A percentile compares a stretch with the other conserved stretches of the same genome.
phyloP scores from a whole-genome alignment of 1,139 yeast species.

The Arxiozyma slooffiae region DNA sequence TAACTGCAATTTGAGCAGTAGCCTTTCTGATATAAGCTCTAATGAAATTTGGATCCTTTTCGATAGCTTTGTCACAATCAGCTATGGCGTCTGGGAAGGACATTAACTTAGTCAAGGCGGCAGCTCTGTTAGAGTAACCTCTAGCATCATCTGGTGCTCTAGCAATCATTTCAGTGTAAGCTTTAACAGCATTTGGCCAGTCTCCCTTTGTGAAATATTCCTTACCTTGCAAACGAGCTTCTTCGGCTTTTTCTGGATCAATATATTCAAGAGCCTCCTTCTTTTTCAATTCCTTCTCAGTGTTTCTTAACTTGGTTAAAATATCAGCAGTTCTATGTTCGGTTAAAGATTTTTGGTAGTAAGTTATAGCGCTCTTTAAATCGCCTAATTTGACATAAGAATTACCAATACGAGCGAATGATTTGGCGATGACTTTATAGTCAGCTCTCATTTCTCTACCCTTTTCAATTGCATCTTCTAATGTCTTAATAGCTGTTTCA shows the following conservation, averaged over 20 bases:
- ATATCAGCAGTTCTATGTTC: conserved; percentile 97
- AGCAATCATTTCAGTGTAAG: conserved; percentile 90
- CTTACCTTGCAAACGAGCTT: conserved; percentile 88
- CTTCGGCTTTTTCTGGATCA: conserved; percentile 89
- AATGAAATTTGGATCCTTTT: conserved; percentile 75
- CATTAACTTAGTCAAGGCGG: conserved; percentile 86
- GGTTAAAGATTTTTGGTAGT: conserved; percentile 82
- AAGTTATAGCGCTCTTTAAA: conserved; percentile 61
- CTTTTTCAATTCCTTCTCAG: conserved; percentile 77
- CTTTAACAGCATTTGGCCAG: conserved; percentile 94
- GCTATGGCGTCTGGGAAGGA: conserved; percentile 94
- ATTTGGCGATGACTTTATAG: conserved; percentile 83
- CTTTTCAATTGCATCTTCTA: conserved; percentile 73
- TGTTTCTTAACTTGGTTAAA: conserved; percentile 71
- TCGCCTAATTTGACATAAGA: conserved; percentile 69
- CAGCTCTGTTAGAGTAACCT: conserved; percentile 97
- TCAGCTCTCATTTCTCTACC: conserved; percentile 89
- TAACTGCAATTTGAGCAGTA: conserved; percentile 83
- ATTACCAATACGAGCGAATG: conserved; percentile 86
- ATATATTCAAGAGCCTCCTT: conserved; percentile 70
- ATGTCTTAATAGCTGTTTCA: conserved; percentile 72
- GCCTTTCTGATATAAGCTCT: conserved; percentile 98
- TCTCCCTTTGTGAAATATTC: conserved; percentile 81
- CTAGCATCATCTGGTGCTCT: conserved; percentile 95
- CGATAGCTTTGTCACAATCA: conserved; percentile 87